Percentiles rank a stretch among this genome's conserved stretches.
Evolutionary conservation across 1,284 basidiomycete species (phyloP).

Genomic region (Spongiforma sp.): DNA sequence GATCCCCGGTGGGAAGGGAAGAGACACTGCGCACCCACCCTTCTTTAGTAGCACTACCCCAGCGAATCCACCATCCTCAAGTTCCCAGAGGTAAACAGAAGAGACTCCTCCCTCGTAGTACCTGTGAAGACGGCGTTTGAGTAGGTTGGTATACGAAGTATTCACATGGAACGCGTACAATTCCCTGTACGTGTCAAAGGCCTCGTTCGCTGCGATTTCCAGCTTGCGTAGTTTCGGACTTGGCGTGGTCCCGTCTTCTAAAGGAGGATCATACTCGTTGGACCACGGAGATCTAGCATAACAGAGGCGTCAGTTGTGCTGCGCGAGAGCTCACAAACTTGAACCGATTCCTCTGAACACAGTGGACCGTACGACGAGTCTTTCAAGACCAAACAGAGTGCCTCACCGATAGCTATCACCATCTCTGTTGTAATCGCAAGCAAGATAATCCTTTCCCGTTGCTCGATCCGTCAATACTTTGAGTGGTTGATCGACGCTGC

Average conservation of each 20-base stretch:
- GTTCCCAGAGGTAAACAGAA: conserved; percentile 99
- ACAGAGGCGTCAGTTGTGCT: conserved; percentile 8
- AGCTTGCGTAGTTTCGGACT: conserved; percentile 86
- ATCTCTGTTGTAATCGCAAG: conserved; percentile 98
- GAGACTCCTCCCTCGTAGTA: conserved; percentile 98
- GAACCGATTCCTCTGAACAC: background rate
- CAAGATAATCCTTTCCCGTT: conserved; percentile 88
- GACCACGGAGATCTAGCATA: conserved; percentile 90
- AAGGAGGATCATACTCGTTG: conserved; percentile 90
- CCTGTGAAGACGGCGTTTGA: conserved; percentile 44
- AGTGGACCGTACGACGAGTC: background rate
- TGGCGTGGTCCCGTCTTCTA: conserved; percentile 89
- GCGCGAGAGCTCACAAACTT: background rate
- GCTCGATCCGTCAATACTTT: conserved; percentile 80
- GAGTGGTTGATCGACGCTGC: conserved; percentile 95
- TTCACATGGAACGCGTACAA: conserved; percentile 60
- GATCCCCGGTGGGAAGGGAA: conserved; percentile 6
- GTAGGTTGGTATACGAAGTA: background rate
- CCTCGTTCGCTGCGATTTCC: conserved; percentile 93
- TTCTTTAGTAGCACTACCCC: conserved; percentile 98
- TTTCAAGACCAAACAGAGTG: background rate
- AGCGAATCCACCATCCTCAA: conserved; percentile 95
- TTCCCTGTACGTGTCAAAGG: conserved; percentile 97
- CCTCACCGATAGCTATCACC: conserved; percentile 91
- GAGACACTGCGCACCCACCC: conserved; percentile 56